These are phyloP conservation scores for Microsporum ferrugineum DNA, from an alignment of 2,329 filamentous ascomycete genomes.

Conservation along the genomic window DNA sequence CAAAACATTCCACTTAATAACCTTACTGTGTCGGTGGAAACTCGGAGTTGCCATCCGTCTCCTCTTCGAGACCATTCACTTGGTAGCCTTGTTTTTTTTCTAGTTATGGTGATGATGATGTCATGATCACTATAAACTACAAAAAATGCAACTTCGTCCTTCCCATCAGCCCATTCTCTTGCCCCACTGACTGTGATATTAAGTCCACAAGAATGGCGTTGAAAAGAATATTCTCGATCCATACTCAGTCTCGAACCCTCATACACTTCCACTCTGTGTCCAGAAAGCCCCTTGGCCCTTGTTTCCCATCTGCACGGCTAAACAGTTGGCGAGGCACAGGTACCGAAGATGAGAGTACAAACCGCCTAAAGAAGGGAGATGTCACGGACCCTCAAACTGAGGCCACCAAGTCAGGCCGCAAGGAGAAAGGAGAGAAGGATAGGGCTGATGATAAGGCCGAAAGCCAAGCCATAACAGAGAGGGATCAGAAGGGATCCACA, in stretches of 20 bases:
- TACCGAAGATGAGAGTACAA: constrained; percentile 24
- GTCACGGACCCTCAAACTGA: constrained; percentile 25
- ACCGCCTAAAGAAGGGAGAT: constrained; percentile 23
- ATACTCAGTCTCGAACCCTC: neutral
- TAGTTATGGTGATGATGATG: neutral
- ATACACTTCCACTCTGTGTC: neutral
- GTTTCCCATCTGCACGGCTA: neutral
- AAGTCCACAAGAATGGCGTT: neutral
- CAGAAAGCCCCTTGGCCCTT: neutral
- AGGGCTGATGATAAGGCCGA: constrained; percentile 28
- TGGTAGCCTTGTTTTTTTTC: too few species aligned
- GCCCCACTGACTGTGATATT: neutral
- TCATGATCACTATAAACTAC: neutral
- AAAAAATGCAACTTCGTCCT: neutral
- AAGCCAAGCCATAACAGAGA: constrained; percentile 32
- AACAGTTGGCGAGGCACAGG: constrained; percentile 26
- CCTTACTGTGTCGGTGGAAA: neutral
- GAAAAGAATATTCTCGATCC: neutral
- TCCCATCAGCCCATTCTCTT: neutral
- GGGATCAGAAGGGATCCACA: constrained; percentile 27
- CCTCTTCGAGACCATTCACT: neutral
- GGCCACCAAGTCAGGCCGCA: constrained; percentile 20
- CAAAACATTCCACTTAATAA: too few species aligned
- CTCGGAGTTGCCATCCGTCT: neutral
- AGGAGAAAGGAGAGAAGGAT: constrained; percentile 27